Evolutionary conservation across 768 basidiomycete genomes (phyloP).

Genomic region (Rickenella mellea): DNA sequence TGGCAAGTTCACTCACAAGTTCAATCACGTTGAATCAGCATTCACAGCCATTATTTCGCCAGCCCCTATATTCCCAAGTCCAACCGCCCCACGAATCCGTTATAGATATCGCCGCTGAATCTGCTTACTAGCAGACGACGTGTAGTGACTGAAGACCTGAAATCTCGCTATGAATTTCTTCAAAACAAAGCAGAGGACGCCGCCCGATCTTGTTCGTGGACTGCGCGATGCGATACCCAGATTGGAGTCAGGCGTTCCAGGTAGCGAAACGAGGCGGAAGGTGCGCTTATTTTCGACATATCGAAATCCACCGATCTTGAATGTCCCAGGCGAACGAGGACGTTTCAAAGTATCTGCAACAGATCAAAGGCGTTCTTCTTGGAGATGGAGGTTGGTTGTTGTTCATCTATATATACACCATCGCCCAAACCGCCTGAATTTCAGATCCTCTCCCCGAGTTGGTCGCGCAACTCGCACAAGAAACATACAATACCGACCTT

Average conservation of each 20-base stretch:
- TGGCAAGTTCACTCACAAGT: no score
- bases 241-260: conserved; percentile 66
- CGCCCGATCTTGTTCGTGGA: conserved; percentile 78
- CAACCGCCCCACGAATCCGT: no score
- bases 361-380: conserved; percentile 80
- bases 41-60: no score
- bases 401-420: conserved; percentile 1
- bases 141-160: no score
- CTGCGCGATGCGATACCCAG: conserved; percentile 71
- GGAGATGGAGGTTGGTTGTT: conserved; percentile 71
- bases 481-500: conserved; percentile 87
- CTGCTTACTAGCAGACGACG: no score
- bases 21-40: no score
- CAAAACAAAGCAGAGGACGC: conserved; percentile 82
- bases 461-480: conserved; percentile 90
- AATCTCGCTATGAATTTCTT: conserved; percentile 76
- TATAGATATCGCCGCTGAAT: no score
- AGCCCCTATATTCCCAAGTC: no score
- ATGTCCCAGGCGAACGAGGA: conserved; percentile 72
- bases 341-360: conserved; percentile 79
- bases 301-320: conserved; percentile 3
- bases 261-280: conserved; percentile 72
- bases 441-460: conserved; percentile 80
- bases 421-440: conserved; percentile 5
- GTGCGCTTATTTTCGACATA: conserved; percentile 29